phyloP scores from a whole-genome alignment of 148 eudicot genomes.

The Chenopodium quinoa region DNA sequence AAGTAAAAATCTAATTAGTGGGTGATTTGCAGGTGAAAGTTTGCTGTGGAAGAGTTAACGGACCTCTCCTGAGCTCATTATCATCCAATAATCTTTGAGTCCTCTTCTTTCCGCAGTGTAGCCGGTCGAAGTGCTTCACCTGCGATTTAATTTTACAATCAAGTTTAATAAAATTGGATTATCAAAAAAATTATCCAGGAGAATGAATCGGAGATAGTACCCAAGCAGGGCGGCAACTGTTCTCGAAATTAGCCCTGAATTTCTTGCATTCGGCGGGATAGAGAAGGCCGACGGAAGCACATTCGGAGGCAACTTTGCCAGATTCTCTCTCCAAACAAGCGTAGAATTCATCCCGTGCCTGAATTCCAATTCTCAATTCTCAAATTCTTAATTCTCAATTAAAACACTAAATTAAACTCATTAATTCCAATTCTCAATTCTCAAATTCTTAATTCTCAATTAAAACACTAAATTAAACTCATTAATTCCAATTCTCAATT shows the following conservation, averaged over 20 bases:
- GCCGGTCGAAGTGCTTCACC: slow-evolving; percentile 91
- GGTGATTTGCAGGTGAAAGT: slow-evolving; percentile 49
- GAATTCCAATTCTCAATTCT: not conserved
- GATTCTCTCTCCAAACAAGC: slow-evolving; percentile 69
- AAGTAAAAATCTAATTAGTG: not conserved
- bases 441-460: too few relatives aligned
- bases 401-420: not conserved
- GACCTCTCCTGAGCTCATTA: slow-evolving; percentile 61
- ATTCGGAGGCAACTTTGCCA: slow-evolving; percentile 54
- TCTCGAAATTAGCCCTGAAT: slow-evolving; percentile 54
- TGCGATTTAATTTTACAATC: not conserved
- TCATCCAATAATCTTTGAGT: slow-evolving; percentile 69
- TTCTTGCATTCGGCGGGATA: slow-evolving; percentile 75
- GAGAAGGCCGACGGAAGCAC: slow-evolving; percentile 69
- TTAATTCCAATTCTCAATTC: too few relatives aligned
- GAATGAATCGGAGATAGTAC: slow-evolving; percentile 21
- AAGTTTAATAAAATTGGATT: too few relatives aligned
- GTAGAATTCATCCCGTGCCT: slow-evolving; percentile 85
- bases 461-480: too few relatives aligned
- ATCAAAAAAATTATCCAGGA: not conserved
- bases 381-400: not conserved
- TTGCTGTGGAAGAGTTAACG: slow-evolving; percentile 63
- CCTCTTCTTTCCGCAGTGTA: slow-evolving; percentile 66
- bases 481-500: too few relatives aligned
- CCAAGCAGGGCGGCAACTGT: slow-evolving; percentile 74